A percentile compares a stretch with the other conserved stretches of the same genome.
Conservation (phyloP, 78 protist genomes). For the Chrysochromulina tobinii region DNA sequence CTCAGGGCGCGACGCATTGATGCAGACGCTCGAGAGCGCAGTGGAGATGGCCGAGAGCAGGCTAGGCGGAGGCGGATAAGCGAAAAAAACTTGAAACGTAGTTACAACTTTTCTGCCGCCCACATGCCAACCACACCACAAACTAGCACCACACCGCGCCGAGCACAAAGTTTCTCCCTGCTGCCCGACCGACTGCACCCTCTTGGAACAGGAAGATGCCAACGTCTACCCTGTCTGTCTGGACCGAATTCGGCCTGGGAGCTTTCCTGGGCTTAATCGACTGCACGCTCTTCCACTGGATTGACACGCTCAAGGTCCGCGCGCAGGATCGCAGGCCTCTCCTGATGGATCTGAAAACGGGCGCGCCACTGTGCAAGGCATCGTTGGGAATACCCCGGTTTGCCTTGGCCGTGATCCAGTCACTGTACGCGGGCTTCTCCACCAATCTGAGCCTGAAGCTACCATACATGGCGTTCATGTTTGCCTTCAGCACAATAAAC, state of each 20-base stretch:
- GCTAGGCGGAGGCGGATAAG: too few species aligned
- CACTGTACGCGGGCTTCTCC: neutral
- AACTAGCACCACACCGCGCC: too few species aligned
- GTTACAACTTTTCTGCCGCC: too few species aligned
- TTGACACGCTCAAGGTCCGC: neutral
- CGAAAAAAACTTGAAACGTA: too few species aligned
- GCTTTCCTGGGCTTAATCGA: neutral
- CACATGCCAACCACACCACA: too few species aligned
- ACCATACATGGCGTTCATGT: neutral
- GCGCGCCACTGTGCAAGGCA: neutral
- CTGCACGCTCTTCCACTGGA: neutral
- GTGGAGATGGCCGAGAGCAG: too few species aligned
- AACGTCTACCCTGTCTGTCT: too few species aligned
- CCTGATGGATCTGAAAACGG: neutral
- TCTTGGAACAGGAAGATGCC: too few species aligned
- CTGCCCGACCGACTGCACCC: too few species aligned
- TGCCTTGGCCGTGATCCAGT: neutral
- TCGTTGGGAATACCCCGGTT: neutral
- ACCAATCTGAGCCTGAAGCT: neutral
- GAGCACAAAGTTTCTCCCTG: too few species aligned
- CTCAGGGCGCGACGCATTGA: too few species aligned
- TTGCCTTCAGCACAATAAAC: neutral
- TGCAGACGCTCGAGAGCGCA: too few species aligned
- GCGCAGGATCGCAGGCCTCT: neutral
- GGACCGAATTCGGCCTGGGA: neutral